A percentile compares a stretch with the other conserved stretches of the same genome.
phyloP scores from a whole-genome alignment of 2,329 filamentous ascomycete species.

The Neocatenulostroma microsporum region DNA sequence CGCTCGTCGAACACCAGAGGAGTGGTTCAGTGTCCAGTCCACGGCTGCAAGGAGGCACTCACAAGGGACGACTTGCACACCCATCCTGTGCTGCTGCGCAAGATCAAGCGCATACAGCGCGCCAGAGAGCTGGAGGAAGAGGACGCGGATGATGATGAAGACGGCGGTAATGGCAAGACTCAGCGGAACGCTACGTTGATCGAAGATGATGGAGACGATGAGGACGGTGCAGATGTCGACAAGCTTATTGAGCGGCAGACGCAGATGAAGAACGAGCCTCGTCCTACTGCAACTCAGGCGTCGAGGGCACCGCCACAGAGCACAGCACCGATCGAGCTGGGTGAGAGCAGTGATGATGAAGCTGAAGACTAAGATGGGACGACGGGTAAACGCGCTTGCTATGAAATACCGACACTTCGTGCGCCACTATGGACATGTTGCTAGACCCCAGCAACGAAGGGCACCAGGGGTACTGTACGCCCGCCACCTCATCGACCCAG shows the following conservation, averaged over 20 bases:
- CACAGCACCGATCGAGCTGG: not conserved
- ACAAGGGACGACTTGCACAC: slow-evolving; percentile 47
- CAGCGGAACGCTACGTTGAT: slow-evolving; percentile 21
- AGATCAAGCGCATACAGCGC: slow-evolving; percentile 49
- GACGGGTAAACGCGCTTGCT: not conserved
- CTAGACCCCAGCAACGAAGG: too few species aligned
- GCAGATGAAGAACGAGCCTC: slow-evolving; percentile 12
- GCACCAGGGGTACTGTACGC: too few species aligned
- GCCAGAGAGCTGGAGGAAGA: slow-evolving; percentile 39
- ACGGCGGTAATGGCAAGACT: slow-evolving; percentile 22
- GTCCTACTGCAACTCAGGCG: not conserved
- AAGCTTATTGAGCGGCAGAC: slow-evolving; percentile 11
- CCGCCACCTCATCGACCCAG: too few species aligned
- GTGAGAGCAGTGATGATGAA: not conserved
- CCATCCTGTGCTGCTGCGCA: slow-evolving; percentile 51
- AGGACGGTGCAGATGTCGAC: slow-evolving; percentile 19
- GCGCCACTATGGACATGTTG: too few species aligned
- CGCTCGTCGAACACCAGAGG: slow-evolving; percentile 5
- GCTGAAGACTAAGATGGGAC: not conserved
- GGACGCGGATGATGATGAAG: slow-evolving; percentile 36
- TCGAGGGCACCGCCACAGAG: not conserved
- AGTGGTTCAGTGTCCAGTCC: slow-evolving; percentile 53
- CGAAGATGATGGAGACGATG: slow-evolving; percentile 22
- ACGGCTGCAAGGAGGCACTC: slow-evolving; percentile 54
- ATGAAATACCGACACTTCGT: too few species aligned